Evolutionary conservation across 306 rosid genomes (phyloP), one percentile per base, ranked within the genome.

Genomic region (Lathyrus aphaca): DNA sequence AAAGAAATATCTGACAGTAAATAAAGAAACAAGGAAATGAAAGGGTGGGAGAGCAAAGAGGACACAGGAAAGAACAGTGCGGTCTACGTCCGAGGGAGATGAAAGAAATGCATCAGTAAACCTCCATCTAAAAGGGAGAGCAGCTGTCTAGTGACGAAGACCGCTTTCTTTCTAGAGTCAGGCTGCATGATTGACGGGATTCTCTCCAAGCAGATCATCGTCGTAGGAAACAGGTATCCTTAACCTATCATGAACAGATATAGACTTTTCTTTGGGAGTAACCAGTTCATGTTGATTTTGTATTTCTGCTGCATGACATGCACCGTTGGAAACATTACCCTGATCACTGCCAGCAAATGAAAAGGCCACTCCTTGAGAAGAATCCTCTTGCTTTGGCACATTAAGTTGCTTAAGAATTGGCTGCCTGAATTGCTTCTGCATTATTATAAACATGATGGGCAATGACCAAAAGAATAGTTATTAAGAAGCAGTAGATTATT

Each of bases 161-260:
- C 15, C 60, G 43, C 23, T 45, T 35, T 40, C 46, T 51, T 51
- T 64, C 71, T 45, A 70, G 23, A 63, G 32, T 79, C 68, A 80
- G 61, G 63, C 51, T 58, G 84, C 73, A 73, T 67, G 77, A 56
- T 78, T 77, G 53, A 64, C 72, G 17, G 60, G 63, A 50, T 7
- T 78, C 66, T 64, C 81, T 64, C 79, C 82, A 18, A 92, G 91
- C 49, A 92, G 80, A 29, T 82, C 89, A 65, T 92, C 96, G 40
- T 86, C 98, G 69, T 92, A 89, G 10, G 95, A 86, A 68, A 87
- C 89, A 21, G 92, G 95, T 40, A 76, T 32, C 84, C 98, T 84
- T 74, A 92, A 71, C 71, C 96, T 87, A 14, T 89, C 92, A 81
- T 62, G 86, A 48, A 92, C 80, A 60, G 91, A 68, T 0, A 49